Evolutionary conservation across 2,329 filamentous ascomycete genomes (phyloP).

Genomic region (Nakataea oryzae): DNA sequence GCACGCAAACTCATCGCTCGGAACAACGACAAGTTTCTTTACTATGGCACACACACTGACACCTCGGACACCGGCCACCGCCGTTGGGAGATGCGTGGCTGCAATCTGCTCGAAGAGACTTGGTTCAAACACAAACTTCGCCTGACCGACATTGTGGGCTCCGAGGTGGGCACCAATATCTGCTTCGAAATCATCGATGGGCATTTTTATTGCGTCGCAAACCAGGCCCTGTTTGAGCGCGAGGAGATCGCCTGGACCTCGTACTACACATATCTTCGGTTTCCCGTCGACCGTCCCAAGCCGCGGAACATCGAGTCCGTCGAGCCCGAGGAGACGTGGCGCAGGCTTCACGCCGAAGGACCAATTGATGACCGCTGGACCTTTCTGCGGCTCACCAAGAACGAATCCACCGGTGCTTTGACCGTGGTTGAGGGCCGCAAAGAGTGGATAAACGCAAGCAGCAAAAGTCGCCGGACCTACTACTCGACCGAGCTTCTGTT

Average conservation of each 20-base stretch:
- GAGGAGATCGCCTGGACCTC: conserved; percentile 58
- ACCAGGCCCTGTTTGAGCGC: conserved; percentile 48
- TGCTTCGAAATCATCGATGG: conserved; percentile 60
- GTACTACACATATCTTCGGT: conserved; percentile 57
- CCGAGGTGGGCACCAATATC: conserved; percentile 55
- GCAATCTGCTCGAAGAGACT: conserved; percentile 28
- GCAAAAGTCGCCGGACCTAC: conserved; percentile 52
- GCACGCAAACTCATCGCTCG: conserved; percentile 55
- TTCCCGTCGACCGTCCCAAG: conserved; percentile 41
- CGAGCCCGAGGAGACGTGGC: conserved; percentile 43
- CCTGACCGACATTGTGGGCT: conserved; percentile 49
- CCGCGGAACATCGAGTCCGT: conserved; percentile 26
- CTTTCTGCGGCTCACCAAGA: conserved; percentile 48
- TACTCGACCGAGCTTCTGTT: conserved; percentile 49
- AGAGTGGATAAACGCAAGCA: conserved; percentile 46
- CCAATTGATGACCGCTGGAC: conserved; percentile 68
- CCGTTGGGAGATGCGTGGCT: conserved; percentile 52
- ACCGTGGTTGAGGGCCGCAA: conserved; percentile 58
- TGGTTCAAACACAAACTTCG: conserved; percentile 35
- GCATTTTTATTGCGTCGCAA: conserved; percentile 62
- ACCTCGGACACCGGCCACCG: conserved; percentile 40
- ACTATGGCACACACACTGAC: conserved; percentile 54
- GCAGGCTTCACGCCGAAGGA: conserved; percentile 58
- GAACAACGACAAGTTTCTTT: conserved; percentile 50
- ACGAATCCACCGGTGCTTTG: conserved; percentile 47